Evolutionary conservation across 31 red algal genomes (phyloP), one percentile per base, ranked within the genome.

Genomic region (Asparagopsis taxiformis): DNA sequence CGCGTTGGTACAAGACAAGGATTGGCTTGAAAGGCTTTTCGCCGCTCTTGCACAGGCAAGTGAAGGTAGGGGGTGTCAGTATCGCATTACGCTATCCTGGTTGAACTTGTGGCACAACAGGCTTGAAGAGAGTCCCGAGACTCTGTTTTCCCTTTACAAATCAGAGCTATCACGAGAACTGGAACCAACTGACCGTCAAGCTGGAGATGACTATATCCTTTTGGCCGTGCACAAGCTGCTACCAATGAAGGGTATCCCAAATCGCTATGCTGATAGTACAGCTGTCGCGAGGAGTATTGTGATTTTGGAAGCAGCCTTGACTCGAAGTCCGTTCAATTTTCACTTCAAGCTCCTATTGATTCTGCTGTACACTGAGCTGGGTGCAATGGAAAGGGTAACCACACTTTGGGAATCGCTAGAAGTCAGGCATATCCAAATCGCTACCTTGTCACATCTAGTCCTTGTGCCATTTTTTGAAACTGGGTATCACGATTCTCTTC

Each of bases 271-370:
- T 31, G 51, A 75, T 53, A 36, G 9, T n/a, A 39, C 54, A 35
- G 53, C 60, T 38, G 81, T 85, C 0, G 34, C 72, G 22, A 58
- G 68, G 32, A 49, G 50, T 23, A 59, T 85, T 20, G 52, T 50
- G 20, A 33, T 85, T 19, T 22, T 85, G 1, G 81, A 85, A 52
- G 23, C 51, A 2, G 81, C 70, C 16, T 62, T 85, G 61, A 63
- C 59, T 31, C 55, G 53, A 52, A 85, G 81, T 37, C 81, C 81
- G 34, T 64, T 66, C 46, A 85, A 85, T 51, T 75, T 75, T 41
- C 62, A 75, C 51, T 71, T 85, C 62, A 85, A 85, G 23, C 81
- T 85, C n/a, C 62, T 85, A 1, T 51, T 75, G 6, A 67, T 75
- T 74, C 61, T 54, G n/a, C 46, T 85, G 34, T 85, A 85, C 52